Base-by-base conservation (phyloP, 2,329 filamentous ascomycete species). In the Colletotrichum sp. region DNA sequence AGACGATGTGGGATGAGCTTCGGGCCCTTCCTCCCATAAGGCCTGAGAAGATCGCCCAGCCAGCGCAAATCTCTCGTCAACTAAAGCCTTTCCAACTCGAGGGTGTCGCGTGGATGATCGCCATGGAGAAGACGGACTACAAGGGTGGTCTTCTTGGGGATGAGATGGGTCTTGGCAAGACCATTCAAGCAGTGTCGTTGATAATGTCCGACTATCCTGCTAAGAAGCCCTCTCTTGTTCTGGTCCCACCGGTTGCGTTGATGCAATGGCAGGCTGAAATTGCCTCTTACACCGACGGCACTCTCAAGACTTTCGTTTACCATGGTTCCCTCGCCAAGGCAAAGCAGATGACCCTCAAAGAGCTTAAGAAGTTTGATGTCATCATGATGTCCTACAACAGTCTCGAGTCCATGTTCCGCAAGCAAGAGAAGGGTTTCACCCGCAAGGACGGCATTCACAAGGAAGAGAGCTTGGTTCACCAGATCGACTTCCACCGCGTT, bases 91-190 rank as follows among this genome's bases (percentile, higher is more conserved):
- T 99, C 83, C 97, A 99, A 82, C 92, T 98, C 7, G 94, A 98
- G 84, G 97, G 97, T 6, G 88, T 99, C 52, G 93, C 95, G 67
- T 99, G 97, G 97, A 98, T 99, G 95, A 92, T 91, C 76, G 93
- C 91, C 71, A 98, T 99, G 90, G 97, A 99, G 83, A 88, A 94
- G 84, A 94, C 92, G 0, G 86, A 94, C 52, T 99, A 96, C 90
- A 95, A 93, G 81, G 97, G 97, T 21, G 97, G 97, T 16, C 88
- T 99, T 4, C 90, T 99, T 3, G 97, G 97, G 75, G 97, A 99
- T 80, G 97, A 99, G 85, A 99, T 99, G 97, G 97, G 97, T 8
- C 94, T 99, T 86, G 97, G 97, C 66, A 99, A 99, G 87, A 99
- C 97, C 0, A 99, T 99, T 67, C 97, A 99, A 85, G 96, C 97